Base-by-base conservation (phyloP, 495 filamentous ascomycete species). In the Geoglossum glabrum region DNA sequence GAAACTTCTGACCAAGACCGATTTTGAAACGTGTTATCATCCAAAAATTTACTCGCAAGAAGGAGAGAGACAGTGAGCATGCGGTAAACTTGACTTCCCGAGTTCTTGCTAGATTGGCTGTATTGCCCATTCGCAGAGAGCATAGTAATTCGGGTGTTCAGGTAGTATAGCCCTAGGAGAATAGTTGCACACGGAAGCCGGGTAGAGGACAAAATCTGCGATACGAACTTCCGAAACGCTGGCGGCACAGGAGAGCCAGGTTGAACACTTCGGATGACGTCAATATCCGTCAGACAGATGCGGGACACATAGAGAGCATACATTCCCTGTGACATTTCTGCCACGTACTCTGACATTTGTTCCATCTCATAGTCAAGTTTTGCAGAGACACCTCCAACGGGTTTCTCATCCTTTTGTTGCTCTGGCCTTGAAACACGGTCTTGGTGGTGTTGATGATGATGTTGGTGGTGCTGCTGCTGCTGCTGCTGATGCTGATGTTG, bases 11-110 rank as follows among this genome's bases (percentile, higher is more conserved):
- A 85, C 92, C 92, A 99, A 7, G 93, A 97, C 56, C 90, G 86
- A 72, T 97, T 99, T 74, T 96, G 89, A 70, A 97, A 99, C 17
- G 92, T 99, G 70, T 97, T 97, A 70, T 99, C 92, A 66, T 99
- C 92, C 57, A 97, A 70, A 65, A 99, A 99, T 71, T 99, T 99
- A 74, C 90, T 96, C 55, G 90, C 92, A 33, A 99, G 77, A 43
- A 99, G 74, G 33, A 99, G 76, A 17, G 84, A 76, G 56, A 90
- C 84, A 15, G 89, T 96, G 56, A 97, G 77, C 79, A 96, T 86
- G 55, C 88, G 83, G 74, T 92, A 94, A 56, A 93, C 79, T 64
- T 90, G 81, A 46, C 81, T 82, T 65, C 82, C 82, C 5, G 59
- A 58, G 54, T 10, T 25, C 27, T 57, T 57, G 61, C 76, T 76